A percentile compares a stretch with the other conserved stretches of the same genome.
Conservation (phyloP, 1,139 yeast species). For the Candida sojae region DNA sequence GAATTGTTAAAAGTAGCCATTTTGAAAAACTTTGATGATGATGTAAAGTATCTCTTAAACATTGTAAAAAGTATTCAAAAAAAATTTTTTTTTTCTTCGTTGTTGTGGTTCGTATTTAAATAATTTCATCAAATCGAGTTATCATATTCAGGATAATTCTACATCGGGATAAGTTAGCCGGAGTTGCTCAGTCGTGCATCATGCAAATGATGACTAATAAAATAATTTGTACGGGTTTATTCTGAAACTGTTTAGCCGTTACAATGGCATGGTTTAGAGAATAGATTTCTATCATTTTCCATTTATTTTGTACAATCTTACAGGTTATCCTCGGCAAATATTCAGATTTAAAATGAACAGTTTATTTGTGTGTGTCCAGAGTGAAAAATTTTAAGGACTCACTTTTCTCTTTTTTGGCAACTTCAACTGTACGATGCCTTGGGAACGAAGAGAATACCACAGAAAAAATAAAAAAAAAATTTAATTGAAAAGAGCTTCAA, state of each 20-base stretch:
- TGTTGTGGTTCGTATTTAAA: neutral
- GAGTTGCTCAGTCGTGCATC: neutral
- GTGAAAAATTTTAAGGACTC: neutral
- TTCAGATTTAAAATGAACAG: neutral
- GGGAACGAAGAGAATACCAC: too few relatives aligned
- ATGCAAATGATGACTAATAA: neutral
- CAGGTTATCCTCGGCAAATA: neutral
- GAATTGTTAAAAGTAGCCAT: slow-evolving; percentile 39
- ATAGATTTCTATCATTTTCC: neutral
- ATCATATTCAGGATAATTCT: neutral
- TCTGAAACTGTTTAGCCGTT: neutral
- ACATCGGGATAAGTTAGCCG: neutral
- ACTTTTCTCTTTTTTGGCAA: neutral
- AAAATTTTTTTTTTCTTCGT: neutral
- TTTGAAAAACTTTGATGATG: slow-evolving; percentile 4
- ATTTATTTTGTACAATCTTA: neutral
- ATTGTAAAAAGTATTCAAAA: neutral
- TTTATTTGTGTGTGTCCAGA: neutral
- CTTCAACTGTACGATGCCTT: neutral
- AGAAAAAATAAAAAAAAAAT: neutral
- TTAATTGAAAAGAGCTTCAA: too few relatives aligned
- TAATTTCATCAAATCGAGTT: neutral
- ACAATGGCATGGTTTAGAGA: neutral
- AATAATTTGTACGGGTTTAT: too few relatives aligned
- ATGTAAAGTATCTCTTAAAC: slow-evolving; percentile 3